phyloP scores from a whole-genome alignment of 371 early-diverging fungal species.

The Mortierella sp. region DNA sequence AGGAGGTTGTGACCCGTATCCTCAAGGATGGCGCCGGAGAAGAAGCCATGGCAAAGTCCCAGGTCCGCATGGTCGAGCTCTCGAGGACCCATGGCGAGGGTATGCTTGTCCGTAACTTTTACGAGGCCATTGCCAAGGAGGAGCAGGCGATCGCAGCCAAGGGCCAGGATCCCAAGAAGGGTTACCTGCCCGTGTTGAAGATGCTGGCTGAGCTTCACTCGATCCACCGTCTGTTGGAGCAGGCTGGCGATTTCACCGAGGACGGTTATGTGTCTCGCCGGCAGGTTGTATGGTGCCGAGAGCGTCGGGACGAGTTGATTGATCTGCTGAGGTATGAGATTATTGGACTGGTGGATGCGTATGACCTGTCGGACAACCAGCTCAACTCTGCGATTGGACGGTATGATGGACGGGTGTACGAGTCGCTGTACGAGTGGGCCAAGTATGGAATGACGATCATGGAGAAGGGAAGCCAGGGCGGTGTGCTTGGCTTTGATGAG shows the following conservation, averaged over 20 bases:
- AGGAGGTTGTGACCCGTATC: slow-evolving; percentile 46
- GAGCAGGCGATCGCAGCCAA: slow-evolving; percentile 22
- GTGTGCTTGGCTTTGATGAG: slow-evolving; percentile 51
- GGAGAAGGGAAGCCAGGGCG: slow-evolving; percentile 51
- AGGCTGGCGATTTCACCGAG: slow-evolving; percentile 42
- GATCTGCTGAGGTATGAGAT: slow-evolving; percentile 46
- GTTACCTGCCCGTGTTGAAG: slow-evolving; percentile 42
- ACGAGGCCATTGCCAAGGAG: slow-evolving; percentile 62
- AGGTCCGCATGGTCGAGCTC: slow-evolving; percentile 66
- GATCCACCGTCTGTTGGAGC: slow-evolving; percentile 47
- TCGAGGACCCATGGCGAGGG: slow-evolving; percentile 79
- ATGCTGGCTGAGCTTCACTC: slow-evolving; percentile 41
- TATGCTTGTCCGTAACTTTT: slow-evolving; percentile 74
- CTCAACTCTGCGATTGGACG: slow-evolving; percentile 83
- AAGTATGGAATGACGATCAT: slow-evolving; percentile 52
- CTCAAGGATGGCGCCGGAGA: slow-evolving; percentile 50
- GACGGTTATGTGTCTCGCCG: slow-evolving; percentile 47
- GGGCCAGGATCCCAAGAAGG: slow-evolving; percentile 27
- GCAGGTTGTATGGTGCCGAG: slow-evolving; percentile 46
- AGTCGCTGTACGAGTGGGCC: slow-evolving; percentile 77
- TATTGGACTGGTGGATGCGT: slow-evolving; percentile 73
- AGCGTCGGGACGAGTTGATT: slow-evolving; percentile 44
- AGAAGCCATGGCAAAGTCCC: slow-evolving; percentile 51
- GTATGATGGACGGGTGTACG: slow-evolving; percentile 84
- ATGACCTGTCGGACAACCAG: slow-evolving; percentile 80